Base-by-base conservation (phyloP, 305 asterid species). In the Plantago rigida region DNA sequence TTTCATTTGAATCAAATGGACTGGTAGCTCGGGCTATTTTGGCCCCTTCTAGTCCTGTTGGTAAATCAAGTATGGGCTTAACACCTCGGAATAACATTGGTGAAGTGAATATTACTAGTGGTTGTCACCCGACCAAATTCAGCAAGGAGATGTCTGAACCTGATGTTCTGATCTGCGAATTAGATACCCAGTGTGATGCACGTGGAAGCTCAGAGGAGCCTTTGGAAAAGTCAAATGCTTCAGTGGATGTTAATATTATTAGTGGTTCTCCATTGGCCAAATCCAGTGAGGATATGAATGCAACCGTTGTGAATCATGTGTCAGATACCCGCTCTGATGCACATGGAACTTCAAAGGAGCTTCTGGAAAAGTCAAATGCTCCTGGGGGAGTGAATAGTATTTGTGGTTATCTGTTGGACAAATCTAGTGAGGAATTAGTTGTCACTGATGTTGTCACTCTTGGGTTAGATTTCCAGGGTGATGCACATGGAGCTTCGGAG, bases 1-100 rank as follows among this genome's bases (percentile, higher is more conserved):
- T 90, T 65, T 82, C 94, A 10, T 87, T 84, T 60, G 84, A 82
- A 78, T 87, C 98, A 50, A 86, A 86, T 80, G 73, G 94, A 54
- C 84, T 88, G 42, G 84, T 87, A 51, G 95, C 95, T 13, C 84
- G 85, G 79, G 83, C 89, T 75, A 75, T 81, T 72, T 75, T 78
- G 80, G 65, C 82, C 10, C 77, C 88, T 31, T 66, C 87, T 59
- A 62, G 70, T 74, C 70, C 85, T 28, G 69, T 46, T 63, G 67
- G 48, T 62, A 77, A 73, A 46, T 67, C 64, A 0, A 73, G 64
- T 64, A 65, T 60, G 42, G 69, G 54, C 52, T 69, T 65, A 50
- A 61, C 47, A 24, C 52, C 46, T 62, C 65, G 75, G 69, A 76
- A 67, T 60, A 72, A 72, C 54, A 45, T 50, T 54, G 70, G 76